Conservation (phyloP, 805 yeast genomes). For the Candida parachauliodes region DNA sequence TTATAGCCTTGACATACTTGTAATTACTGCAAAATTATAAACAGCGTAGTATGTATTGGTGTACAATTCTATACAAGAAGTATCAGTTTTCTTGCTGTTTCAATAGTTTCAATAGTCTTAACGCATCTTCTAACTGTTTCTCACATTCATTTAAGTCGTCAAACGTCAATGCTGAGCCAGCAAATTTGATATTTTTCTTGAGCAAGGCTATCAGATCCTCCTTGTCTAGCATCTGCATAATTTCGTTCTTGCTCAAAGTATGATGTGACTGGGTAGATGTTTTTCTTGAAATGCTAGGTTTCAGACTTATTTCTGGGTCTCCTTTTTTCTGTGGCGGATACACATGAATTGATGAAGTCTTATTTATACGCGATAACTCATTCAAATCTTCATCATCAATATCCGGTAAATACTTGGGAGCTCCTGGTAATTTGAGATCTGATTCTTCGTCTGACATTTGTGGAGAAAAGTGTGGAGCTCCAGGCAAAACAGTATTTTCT, state of each 20-base stretch:
- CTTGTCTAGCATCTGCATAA: constrained; percentile 48
- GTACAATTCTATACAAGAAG: too few relatives aligned
- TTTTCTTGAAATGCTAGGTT: constrained; percentile 3
- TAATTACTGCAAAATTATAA: too few relatives aligned
- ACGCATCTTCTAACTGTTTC: constrained; percentile 52
- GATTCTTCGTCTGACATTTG: constrained; percentile 16
- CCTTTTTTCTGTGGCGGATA: constrained; percentile 20
- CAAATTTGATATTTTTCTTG: constrained; percentile 71
- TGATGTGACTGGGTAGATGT: constrained; percentile 7
- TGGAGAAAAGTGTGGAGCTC: constrained; percentile 37
- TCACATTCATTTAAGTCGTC: constrained; percentile 72
- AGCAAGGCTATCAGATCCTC: constrained; percentile 56
- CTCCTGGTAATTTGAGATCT: constrained; percentile 37
- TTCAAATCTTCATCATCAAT: constrained; percentile 26
- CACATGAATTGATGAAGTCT: constrained; percentile 34
- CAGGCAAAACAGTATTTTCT: constrained; percentile 22
- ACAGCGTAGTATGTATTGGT: too few relatives aligned
- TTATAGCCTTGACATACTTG: too few relatives aligned
- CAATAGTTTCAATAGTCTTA: constrained; percentile 35
- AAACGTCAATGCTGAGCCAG: constrained; percentile 74
- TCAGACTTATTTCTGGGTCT: not conserved
- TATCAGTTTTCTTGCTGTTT: constrained; percentile 9
- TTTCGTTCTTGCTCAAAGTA: constrained; percentile 30
- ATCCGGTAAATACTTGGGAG: constrained; percentile 40
- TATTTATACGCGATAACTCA: constrained; percentile 29